A percentile compares a stretch with the other conserved stretches of the same genome.
Conservation (phyloP, 179 eudicot species). For the Amaranthus tricolor region DNA sequence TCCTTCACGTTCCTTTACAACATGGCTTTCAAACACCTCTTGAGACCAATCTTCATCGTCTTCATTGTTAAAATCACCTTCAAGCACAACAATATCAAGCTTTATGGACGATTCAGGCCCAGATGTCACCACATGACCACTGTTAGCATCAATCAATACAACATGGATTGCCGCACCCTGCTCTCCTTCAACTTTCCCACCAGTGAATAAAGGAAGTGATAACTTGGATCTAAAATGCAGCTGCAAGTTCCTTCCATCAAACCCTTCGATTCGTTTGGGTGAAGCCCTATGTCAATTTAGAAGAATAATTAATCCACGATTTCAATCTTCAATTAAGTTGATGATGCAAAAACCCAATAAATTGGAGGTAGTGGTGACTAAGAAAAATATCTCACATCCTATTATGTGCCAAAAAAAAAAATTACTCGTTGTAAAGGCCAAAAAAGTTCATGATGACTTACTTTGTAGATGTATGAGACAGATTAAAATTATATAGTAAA, state of each 20-base stretch:
- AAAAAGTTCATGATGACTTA: not conserved
- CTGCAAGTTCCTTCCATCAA: slow-evolving; percentile 87
- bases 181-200: slow-evolving; percentile 98
- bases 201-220: slow-evolving; percentile 88
- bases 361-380: not conserved
- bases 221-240: slow-evolving; percentile 75
- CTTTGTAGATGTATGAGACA: not conserved
- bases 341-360: not conserved
- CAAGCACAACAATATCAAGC: slow-evolving; percentile 89
- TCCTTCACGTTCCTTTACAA: slow-evolving; percentile 96
- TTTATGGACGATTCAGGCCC: slow-evolving; percentile 83
- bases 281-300: slow-evolving; percentile 54
- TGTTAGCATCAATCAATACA: slow-evolving; percentile 67
- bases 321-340: not conserved
- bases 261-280: slow-evolving; percentile 82
- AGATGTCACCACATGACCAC: slow-evolving; percentile 65
- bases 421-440: not conserved
- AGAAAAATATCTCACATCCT: not conserved
- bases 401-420: not conserved
- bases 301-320: not conserved
- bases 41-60: slow-evolving; percentile 88
- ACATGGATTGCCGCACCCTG: slow-evolving; percentile 93
- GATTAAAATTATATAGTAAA: not conserved
- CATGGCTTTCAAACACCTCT: slow-evolving; percentile 86
- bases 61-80: slow-evolving; percentile 95